These are phyloP conservation scores for Phanerochaete sordida DNA, from an alignment of 768 basidiomycete genomes.

Conservation along the genomic window DNA sequence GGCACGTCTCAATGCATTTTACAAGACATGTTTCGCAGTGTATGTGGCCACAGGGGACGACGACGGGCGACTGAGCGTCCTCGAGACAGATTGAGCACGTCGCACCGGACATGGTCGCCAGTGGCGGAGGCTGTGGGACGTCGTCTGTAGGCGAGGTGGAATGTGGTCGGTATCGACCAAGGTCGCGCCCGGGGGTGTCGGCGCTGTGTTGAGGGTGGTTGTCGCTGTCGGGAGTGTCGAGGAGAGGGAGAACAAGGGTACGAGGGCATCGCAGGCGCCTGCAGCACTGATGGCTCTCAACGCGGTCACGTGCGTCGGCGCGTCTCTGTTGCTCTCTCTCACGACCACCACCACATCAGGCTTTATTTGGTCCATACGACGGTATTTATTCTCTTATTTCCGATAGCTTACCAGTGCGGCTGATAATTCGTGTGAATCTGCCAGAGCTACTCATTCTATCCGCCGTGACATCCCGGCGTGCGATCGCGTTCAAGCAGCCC, in stretches of 20 bases:
- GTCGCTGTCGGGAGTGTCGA: background rate
- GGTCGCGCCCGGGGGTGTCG: background rate
- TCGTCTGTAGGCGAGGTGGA: background rate
- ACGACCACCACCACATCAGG: background rate
- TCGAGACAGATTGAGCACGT: conserved; percentile 30
- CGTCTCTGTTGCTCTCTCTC: background rate
- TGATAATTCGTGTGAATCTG: too few relatives aligned
- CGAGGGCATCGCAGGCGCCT: background rate
- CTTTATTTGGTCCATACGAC: too few relatives aligned
- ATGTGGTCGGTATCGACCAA: background rate
- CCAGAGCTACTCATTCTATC: too few relatives aligned
- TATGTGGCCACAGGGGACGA: conserved; percentile 31
- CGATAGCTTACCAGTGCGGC: too few relatives aligned
- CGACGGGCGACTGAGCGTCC: conserved; percentile 24
- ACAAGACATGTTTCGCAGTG: conserved; percentile 29
- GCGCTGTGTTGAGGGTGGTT: background rate
- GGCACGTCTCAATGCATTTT: conserved; percentile 21
- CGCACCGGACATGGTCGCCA: conserved; percentile 7
- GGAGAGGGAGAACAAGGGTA: background rate
- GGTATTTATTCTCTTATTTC: too few relatives aligned
- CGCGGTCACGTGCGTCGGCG: background rate
- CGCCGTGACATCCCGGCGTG: too few relatives aligned
- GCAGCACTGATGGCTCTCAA: background rate
- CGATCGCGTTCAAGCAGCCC: background rate
- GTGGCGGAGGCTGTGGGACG: background rate